Base-by-base conservation (phyloP, 192 early-diverging fungal genomes). In the Rhizophagus sp. region DNA sequence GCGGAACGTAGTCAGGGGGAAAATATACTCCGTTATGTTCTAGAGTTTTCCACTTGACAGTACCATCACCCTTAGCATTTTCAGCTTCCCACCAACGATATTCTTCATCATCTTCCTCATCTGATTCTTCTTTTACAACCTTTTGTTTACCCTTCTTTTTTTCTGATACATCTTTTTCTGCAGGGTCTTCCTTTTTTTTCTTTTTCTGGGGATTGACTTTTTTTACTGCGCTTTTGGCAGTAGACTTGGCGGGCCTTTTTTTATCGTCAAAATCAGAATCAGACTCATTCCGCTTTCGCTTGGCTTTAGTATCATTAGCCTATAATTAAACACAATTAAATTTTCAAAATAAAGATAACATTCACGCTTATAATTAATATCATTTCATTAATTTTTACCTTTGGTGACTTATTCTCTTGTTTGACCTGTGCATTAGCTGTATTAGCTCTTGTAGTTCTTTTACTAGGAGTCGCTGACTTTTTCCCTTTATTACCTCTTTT, bases 11-110 rank as follows among this genome's bases (percentile, higher is more conserved):
- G 7, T 89, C 88, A 1, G 97, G 97, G 62, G 98, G 95, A 68
- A 99, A 99, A 30, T 91, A 81, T 1, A 96, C 95, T 27, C 98
- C 98, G 57, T 88, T 90, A 82, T 99, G 98, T 75, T 90, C 87
- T 30, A 99, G 86, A 4, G 95, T 93, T 22, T 83, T 90, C 98
- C 98, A 99, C 83, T 97, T 97, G 62, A 89, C 88, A 1, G 85
- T 79, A 19, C 82, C 88, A 77, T 95, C 92, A 34, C 83, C 79
- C 30, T 85, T 44, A 24, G 88, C 85, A 52, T 89, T 91, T 63
- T 90, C 82, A 13, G 87, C 84, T 66, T 91, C 84, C 92, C 93
- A 93, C 93, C 94, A 94, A 41, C 91, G 91, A 80, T 88, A 88
- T 34, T 89, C 85, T 2, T 90, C 89, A n/a, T 91, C 92, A 4